Conservation (phyloP, 768 basidiomycete species). For the Trametes villosa region DNA sequence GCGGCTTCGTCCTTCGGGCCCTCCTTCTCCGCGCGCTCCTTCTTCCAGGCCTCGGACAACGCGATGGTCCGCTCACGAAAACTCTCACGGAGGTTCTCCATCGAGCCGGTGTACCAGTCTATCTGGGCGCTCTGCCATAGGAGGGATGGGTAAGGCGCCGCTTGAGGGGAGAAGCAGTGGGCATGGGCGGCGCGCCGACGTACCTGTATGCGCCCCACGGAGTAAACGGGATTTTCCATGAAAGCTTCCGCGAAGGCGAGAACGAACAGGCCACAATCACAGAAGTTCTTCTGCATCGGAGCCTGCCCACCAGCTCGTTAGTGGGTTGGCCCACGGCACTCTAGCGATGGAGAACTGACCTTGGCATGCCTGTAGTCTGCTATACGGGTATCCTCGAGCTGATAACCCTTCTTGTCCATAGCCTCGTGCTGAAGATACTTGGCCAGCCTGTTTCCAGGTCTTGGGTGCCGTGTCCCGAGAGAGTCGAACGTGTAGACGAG, state of each 20-base stretch:
- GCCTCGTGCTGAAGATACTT: slow-evolving; percentile 81
- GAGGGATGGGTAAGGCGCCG: not conserved
- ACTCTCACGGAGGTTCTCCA: slow-evolving; percentile 51
- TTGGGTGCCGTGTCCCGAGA: slow-evolving; percentile 71
- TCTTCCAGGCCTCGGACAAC: slow-evolving; percentile 48
- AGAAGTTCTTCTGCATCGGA: slow-evolving; percentile 85
- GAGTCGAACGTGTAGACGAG: slow-evolving; percentile 92
- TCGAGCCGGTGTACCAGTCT: slow-evolving; percentile 58
- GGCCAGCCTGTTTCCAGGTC: slow-evolving; percentile 62
- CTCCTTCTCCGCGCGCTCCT: slow-evolving; percentile 54
- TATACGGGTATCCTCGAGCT: slow-evolving; percentile 19
- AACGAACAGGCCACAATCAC: slow-evolving; percentile 92
- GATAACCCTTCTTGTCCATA: slow-evolving; percentile 55
- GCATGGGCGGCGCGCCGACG: slow-evolving; percentile 30
- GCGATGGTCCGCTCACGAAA: slow-evolving; percentile 45
- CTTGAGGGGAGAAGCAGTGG: too few relatives aligned
- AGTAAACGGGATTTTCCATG: slow-evolving; percentile 60
- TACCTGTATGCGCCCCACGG: slow-evolving; percentile 53
- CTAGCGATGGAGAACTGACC: slow-evolving; percentile 19
- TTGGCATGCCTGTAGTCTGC: slow-evolving; percentile 23
- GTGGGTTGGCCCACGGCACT: not conserved
- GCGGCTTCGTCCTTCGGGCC: slow-evolving; percentile 25
- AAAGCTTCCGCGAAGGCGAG: slow-evolving; percentile 85
- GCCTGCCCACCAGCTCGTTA: slow-evolving; percentile 54
- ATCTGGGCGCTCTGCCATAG: slow-evolving; percentile 40